Percentiles rank a stretch among this genome's conserved stretches.
Evolutionary conservation across 1,139 yeast genomes (phyloP).

Genomic region (Pichia sp.): DNA sequence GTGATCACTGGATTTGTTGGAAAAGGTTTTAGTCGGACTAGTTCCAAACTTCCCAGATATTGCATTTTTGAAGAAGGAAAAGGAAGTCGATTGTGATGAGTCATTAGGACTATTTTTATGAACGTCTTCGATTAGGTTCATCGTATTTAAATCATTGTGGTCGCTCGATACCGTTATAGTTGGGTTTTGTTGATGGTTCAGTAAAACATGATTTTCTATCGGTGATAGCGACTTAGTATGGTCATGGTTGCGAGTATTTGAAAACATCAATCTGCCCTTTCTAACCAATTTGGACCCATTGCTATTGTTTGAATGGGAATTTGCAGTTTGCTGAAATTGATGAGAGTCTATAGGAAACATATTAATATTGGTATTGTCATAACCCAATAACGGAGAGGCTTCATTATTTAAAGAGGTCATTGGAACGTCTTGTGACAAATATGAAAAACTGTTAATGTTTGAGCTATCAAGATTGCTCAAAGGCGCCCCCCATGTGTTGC

Average conservation of each 20-base stretch:
- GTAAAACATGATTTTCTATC: too few species aligned
- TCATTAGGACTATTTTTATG: not conserved
- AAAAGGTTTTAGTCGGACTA: conserved; percentile 22
- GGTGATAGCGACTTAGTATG: not conserved
- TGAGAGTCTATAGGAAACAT: not conserved
- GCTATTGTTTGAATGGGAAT: too few species aligned
- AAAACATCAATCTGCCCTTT: not conserved
- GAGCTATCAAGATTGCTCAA: not conserved
- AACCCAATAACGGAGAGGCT: not conserved
- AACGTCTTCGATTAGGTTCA: too few species aligned
- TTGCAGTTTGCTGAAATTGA: not conserved
- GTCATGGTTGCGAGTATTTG: not conserved
- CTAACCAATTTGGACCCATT: not conserved
- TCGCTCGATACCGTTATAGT: too few species aligned
- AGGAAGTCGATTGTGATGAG: conserved; percentile 14
- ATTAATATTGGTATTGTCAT: not conserved
- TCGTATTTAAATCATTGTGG: too few species aligned
- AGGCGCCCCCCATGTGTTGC: conserved; percentile 11
- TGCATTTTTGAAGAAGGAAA: conserved; percentile 22
- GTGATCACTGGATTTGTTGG: conserved; percentile 9
- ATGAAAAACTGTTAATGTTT: conserved; percentile 1
- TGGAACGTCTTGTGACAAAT: not conserved
- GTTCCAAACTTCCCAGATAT: conserved; percentile 23
- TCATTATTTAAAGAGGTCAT: not conserved
- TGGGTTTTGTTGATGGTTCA: too few species aligned